Percentiles rank a stretch among this genome's conserved stretches.
Evolutionary conservation across 1,284 basidiomycete species (phyloP).

Genomic region (Irpex sp.): DNA sequence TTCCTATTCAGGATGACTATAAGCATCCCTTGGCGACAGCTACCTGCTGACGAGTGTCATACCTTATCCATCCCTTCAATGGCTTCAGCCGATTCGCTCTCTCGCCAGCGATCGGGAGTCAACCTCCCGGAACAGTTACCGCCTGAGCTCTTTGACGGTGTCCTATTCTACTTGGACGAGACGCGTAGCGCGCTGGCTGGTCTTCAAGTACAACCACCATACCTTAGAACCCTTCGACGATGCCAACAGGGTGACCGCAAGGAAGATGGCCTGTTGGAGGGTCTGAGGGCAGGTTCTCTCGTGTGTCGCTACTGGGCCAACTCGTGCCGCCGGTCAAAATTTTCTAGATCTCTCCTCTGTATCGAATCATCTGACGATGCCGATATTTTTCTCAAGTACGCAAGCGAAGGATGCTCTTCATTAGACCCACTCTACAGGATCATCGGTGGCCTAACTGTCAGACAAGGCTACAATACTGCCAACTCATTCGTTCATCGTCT

Average conservation of each 20-base stretch:
- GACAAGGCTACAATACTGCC: background rate
- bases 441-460: background rate
- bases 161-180: background rate
- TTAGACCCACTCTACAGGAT: background rate
- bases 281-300: background rate
- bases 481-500: background rate
- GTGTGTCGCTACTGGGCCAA: background rate
- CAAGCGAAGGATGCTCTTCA: background rate
- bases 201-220: too few species aligned
- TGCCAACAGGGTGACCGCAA: background rate
- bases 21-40: too few species aligned
- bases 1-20: too few species aligned
- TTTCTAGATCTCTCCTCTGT: background rate
- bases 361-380: background rate
- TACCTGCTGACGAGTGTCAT: too few species aligned
- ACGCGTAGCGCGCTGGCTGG: too few species aligned
- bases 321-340: background rate
- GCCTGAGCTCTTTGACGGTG: background rate
- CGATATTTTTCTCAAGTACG: background rate
- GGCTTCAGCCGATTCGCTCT: too few species aligned
- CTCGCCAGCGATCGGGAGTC: too few species aligned
- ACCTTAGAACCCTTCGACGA: background rate
- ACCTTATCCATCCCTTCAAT: too few species aligned
- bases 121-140: background rate
- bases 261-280: background rate